A percentile compares a stretch with the other conserved stretches of the same genome.
Conservation (phyloP, 2,329 filamentous ascomycete species). For the Blastomyces gilchristii region DNA sequence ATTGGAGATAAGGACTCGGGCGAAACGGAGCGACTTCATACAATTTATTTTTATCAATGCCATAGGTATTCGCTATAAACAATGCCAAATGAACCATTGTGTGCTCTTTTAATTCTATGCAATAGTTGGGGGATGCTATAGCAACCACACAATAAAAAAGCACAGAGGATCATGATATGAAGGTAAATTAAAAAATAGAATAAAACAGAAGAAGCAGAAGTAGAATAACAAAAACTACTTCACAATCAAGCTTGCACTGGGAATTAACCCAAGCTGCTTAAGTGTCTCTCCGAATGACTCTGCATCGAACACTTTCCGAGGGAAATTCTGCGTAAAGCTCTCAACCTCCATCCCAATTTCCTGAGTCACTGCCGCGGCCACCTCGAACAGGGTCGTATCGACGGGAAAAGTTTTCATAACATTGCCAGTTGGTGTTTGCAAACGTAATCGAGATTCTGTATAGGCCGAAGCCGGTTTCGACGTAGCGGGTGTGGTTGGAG, state of each 20-base stretch:
- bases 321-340: conserved; percentile 79
- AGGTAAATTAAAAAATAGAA: not conserved
- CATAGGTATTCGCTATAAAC: not conserved
- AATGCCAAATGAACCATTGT: not conserved
- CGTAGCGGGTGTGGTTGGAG: conserved; percentile 18
- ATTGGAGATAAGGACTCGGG: not conserved
- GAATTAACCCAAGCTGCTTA: conserved; percentile 82
- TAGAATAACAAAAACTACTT: conserved; percentile 24
- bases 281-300: conserved; percentile 82
- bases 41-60: not conserved
- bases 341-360: conserved; percentile 61
- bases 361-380: conserved; percentile 62
- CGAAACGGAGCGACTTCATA: not conserved
- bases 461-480: conserved; percentile 60
- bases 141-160: not conserved
- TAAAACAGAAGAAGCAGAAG: not conserved
- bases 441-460: conserved; percentile 67
- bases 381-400: conserved; percentile 86
- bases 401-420: conserved; percentile 80
- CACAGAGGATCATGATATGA: not conserved
- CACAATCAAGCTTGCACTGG: conserved; percentile 80
- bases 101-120: not conserved
- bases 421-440: conserved; percentile 67
- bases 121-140: not conserved
- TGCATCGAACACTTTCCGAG: conserved; percentile 64